Percentiles rank a stretch among this genome's conserved stretches.
Conservation (phyloP, 768 basidiomycete species). For the Tremella fuciformis region DNA sequence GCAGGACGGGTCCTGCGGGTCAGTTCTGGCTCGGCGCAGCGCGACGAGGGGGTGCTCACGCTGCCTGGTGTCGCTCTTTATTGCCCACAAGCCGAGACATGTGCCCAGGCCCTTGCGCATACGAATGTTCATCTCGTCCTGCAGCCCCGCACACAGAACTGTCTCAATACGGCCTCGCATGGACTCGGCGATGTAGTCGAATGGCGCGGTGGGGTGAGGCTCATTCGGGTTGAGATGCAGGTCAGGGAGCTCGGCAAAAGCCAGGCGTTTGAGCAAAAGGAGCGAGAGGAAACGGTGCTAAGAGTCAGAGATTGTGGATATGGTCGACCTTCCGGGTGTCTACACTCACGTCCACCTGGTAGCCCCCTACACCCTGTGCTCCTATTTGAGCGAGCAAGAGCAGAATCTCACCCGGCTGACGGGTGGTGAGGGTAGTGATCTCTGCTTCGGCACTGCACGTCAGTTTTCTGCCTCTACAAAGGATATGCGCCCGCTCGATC, state of each 20-base stretch:
- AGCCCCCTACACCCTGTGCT: slow-evolving; percentile 41
- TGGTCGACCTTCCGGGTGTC: not conserved
- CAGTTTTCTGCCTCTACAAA: too few relatives aligned
- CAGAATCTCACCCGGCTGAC: slow-evolving; percentile 31
- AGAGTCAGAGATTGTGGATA: not conserved
- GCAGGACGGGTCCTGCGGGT: slow-evolving; percentile 31
- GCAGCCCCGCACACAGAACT: slow-evolving; percentile 40
- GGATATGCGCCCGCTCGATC: too few relatives aligned
- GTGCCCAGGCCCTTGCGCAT: slow-evolving; percentile 43
- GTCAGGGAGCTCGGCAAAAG: slow-evolving; percentile 34
- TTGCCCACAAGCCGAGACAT: slow-evolving; percentile 37
- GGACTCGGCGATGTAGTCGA: slow-evolving; percentile 36
- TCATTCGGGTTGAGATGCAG: slow-evolving; percentile 33
- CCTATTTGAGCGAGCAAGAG: slow-evolving; percentile 44
- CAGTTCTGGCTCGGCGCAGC: not conserved
- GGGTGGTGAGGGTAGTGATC: slow-evolving; percentile 23
- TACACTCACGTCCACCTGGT: slow-evolving; percentile 38
- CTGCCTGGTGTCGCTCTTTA: slow-evolving; percentile 31
- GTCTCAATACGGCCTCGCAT: slow-evolving; percentile 37
- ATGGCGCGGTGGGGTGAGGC: slow-evolving; percentile 32
- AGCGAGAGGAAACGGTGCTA: slow-evolving; percentile 41
- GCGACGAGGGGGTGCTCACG: slow-evolving; percentile 21
- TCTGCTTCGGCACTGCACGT: slow-evolving; percentile 36
- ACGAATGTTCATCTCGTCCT: slow-evolving; percentile 40
- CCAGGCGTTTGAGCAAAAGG: slow-evolving; percentile 34